phyloP scores from a whole-genome alignment of 2,329 filamentous ascomycete species.

The Orbilia brochopaga region DNA sequence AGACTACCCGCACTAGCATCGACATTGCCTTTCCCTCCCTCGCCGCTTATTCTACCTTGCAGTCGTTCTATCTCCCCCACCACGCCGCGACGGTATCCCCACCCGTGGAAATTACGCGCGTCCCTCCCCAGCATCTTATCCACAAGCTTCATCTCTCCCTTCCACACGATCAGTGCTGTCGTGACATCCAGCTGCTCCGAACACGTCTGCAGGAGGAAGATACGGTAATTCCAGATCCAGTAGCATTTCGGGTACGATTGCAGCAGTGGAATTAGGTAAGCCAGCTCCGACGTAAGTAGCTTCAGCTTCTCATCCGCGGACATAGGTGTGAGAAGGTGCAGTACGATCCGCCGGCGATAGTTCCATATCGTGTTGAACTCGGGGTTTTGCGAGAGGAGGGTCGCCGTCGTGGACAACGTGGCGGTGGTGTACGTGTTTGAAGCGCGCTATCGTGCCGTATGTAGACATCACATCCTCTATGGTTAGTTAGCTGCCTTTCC shows the following conservation, averaged over 20 bases:
- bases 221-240: constrained; percentile 97
- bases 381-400: constrained; percentile 76
- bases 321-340: constrained; percentile 65
- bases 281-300: constrained; percentile 73
- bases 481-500: constrained; percentile 44
- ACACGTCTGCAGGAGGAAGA: constrained; percentile 79
- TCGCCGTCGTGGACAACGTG: constrained; percentile 72
- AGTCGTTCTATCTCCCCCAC: constrained; percentile 74
- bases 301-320: constrained; percentile 55
- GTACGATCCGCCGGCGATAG: constrained; percentile 75
- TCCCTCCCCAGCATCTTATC: constrained; percentile 88
- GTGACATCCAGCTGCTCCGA: constrained; percentile 67
- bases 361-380: constrained; percentile 95
- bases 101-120: constrained; percentile 92
- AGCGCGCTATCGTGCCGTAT: constrained; percentile 19
- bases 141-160: constrained; percentile 79
- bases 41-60: constrained; percentile 53
- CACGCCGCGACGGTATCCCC: constrained; percentile 84
- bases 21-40: constrained; percentile 38
- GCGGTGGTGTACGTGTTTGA: constrained; percentile 58
- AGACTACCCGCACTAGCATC: no score
- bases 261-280: constrained; percentile 82
- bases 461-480: not conserved
- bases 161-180: constrained; percentile 73
- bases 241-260: constrained; percentile 93